These are phyloP conservation scores for Oryza punctata DNA, from an alignment of 176 grass and related monocot genomes.

Conservation along the genomic window DNA sequence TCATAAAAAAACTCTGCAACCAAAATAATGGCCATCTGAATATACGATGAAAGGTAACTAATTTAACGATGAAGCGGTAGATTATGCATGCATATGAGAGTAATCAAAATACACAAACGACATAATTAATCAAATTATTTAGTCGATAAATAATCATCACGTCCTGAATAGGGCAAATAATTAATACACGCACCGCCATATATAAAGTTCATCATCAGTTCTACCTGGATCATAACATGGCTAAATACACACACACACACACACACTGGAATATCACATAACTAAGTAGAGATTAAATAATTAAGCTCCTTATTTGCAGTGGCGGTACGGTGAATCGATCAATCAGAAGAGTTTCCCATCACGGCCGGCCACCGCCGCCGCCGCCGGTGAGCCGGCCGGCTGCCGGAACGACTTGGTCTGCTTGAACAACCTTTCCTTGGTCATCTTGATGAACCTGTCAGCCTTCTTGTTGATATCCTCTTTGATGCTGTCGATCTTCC, in stretches of 20 bases:
- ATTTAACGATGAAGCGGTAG: no score
- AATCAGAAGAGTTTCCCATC: neutral
- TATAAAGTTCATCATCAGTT: neutral
- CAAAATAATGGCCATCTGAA: neutral
- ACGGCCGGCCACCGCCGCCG: neutral
- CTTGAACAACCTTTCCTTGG: neutral
- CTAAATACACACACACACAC: no score
- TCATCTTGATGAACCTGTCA: constrained; percentile 25
- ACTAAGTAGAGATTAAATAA: neutral
- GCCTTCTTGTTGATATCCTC: constrained; percentile 38
- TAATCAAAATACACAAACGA: neutral
- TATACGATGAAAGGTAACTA: neutral
- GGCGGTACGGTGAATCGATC: neutral
- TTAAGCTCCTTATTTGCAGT: neutral
- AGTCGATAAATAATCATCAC: neutral
- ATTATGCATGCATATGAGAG: no score
- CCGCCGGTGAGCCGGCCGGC: no score
- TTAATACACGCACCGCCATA: neutral
- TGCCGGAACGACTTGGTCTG: neutral
- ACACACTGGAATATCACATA: neutral
- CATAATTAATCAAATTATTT: neutral
- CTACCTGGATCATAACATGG: neutral
- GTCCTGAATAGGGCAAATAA: neutral
- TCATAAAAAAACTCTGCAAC: neutral
- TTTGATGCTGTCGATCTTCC: neutral